phyloP scores from a whole-genome alignment of 2,329 filamentous ascomycete species.

The Aspergillus amoenus region DNA sequence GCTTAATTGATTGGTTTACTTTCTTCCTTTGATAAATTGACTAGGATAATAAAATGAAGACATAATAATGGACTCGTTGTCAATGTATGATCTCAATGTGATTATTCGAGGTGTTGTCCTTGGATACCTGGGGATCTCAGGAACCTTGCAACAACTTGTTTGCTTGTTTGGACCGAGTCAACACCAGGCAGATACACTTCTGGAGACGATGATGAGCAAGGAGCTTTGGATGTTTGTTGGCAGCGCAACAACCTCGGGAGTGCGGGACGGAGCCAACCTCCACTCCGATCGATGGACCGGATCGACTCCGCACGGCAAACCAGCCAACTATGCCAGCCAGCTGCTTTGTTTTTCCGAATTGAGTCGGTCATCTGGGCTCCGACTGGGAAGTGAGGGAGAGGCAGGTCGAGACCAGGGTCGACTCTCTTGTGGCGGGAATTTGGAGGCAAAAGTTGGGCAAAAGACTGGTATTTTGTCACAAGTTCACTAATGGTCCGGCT shows the following conservation, averaged over 20 bases:
- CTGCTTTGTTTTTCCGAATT: background rate
- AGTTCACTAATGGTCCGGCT: background rate
- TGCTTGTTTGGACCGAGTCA: background rate
- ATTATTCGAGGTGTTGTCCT: too few species aligned
- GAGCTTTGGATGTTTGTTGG: slow-evolving; percentile 12
- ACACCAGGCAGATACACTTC: background rate
- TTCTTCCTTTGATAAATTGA: background rate
- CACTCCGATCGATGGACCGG: slow-evolving; percentile 17
- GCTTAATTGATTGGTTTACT: background rate
- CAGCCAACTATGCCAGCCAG: slow-evolving; percentile 12
- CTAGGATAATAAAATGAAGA: background rate
- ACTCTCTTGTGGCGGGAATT: background rate
- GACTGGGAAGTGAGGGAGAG: background rate
- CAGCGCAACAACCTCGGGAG: slow-evolving; percentile 14
- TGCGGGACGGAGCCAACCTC: slow-evolving; percentile 8
- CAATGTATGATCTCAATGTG: too few species aligned
- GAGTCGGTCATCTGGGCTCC: background rate
- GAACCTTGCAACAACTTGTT: background rate
- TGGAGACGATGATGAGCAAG: background rate
- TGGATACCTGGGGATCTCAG: too few species aligned
- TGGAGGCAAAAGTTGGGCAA: slow-evolving; percentile 1
- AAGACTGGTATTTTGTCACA: background rate
- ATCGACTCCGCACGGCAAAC: slow-evolving; percentile 13
- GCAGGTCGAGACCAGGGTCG: background rate
- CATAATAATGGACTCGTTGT: background rate